Evolutionary conservation across 2,329 filamentous ascomycete genomes (phyloP).

Genomic region (Diaporthe caulivora): DNA sequence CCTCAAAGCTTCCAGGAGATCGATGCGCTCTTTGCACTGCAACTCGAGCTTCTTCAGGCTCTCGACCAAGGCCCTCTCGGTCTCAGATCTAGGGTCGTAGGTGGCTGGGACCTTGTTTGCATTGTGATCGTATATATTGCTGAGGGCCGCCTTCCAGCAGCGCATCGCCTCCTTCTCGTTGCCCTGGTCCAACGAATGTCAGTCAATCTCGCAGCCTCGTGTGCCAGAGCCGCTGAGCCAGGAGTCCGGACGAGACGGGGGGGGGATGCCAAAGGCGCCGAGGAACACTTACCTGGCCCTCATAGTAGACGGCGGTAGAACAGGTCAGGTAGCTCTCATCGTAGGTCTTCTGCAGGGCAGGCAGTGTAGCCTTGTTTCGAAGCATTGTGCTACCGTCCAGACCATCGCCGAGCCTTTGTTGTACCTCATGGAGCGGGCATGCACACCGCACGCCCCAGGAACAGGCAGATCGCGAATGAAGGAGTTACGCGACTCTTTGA

Average conservation of each 20-base stretch:
- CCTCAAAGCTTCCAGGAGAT: conserved; percentile 85
- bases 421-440: conserved; percentile 30
- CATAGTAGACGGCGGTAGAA: conserved; percentile 96
- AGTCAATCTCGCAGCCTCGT: not conserved
- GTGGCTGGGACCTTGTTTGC: conserved; percentile 78
- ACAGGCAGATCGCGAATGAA: not conserved
- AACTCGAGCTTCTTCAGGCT: conserved; percentile 86
- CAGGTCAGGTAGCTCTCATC: conserved; percentile 96
- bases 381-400: conserved; percentile 58
- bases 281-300: conserved; percentile 79
- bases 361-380: conserved; percentile 65
- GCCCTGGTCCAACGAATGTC: conserved; percentile 66
- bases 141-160: conserved; percentile 89
- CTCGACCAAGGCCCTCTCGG: conserved; percentile 84
- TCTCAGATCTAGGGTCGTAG: conserved; percentile 81
- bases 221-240: not conserved
- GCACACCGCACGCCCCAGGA: conserved; percentile 8
- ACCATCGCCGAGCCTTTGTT: conserved; percentile 28
- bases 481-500: conserved; percentile 17
- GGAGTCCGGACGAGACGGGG: conserved; percentile 7
- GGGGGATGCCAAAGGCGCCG: not conserved
- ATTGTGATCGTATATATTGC: conserved; percentile 89
- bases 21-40: conserved; percentile 93
- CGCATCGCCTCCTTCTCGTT: conserved; percentile 92
- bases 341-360: conserved; percentile 94